Conservation (phyloP, 1,139 yeast species). For the Wickerhamomyces sp. region DNA sequence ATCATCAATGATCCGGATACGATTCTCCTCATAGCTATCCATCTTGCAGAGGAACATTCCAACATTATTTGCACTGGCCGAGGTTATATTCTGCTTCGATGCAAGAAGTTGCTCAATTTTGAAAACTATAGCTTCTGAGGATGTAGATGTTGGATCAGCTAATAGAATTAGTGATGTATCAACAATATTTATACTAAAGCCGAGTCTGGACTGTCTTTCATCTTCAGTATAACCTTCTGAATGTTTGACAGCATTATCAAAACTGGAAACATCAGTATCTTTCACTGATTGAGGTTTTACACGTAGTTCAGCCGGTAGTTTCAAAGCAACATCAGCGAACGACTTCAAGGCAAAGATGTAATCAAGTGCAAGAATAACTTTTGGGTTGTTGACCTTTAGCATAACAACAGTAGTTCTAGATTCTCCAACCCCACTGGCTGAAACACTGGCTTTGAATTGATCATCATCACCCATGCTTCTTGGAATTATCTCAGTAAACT, state of each 20-base stretch:
- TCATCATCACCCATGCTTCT: conserved; percentile 54
- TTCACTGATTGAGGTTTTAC: not conserved
- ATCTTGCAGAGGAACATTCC: conserved; percentile 84
- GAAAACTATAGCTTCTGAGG: conserved; percentile 87
- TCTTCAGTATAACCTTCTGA: conserved; percentile 1
- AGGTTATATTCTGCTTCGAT: conserved; percentile 57
- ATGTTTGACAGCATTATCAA: conserved; percentile 2
- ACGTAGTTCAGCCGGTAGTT: conserved; percentile 9
- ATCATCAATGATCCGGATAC: conserved; percentile 79
- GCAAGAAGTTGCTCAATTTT: conserved; percentile 76
- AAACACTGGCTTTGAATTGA: conserved; percentile 62
- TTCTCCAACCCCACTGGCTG: conserved; percentile 38
- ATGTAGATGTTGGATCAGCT: conserved; percentile 66
- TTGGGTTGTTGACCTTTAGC: conserved; percentile 75
- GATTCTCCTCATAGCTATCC: conserved; percentile 55
- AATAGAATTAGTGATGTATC: conserved; percentile 74
- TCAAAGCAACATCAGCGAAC: conserved; percentile 46
- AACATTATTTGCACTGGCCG: conserved; percentile 69
- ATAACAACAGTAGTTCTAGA: conserved; percentile 46
- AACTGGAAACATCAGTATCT: conserved; percentile 5
- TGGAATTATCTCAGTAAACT: conserved; percentile 79
- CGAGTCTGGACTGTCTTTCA: conserved; percentile 26
- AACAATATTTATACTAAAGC: conserved; percentile 66
- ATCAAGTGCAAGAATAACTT: conserved; percentile 77
- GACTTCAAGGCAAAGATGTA: conserved; percentile 73